Base-by-base conservation (phyloP, 2,329 filamentous ascomycete species). In the Clarireedia hainanense region DNA sequence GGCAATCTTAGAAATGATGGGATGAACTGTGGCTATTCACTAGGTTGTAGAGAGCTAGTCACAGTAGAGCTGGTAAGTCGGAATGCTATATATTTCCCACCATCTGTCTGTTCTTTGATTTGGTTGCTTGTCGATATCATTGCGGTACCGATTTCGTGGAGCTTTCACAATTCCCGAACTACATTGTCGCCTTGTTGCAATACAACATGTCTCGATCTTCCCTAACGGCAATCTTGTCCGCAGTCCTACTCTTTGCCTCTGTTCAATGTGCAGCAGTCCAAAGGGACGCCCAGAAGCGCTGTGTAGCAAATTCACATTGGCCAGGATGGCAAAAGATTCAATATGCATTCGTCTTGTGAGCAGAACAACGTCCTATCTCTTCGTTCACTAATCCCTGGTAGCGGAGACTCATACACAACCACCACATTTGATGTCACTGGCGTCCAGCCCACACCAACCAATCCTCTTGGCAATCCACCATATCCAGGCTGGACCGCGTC, bases 261-360 rank as follows among this genome's bases (percentile, higher is more conserved):
- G 26, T 50, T 2, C 52, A 55, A 14, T 37, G 52, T 17, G 46
- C 36, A 15, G 24, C 46, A 9, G 23, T 55, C 5, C 12, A 10
- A 6, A 37, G 30, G 10, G 24, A 54, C 26, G 10, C 34, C n/a
- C 46, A 49, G 12, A 55, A 50, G 4, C 40, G 39, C 30, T 70
- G 68, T 50, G 34, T 42, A 23, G 60, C 67, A 5, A 68, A 64
- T 17, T 47, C 56, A 3, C 57, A 66, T 45, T 74, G 71, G 70
- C 64, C 66, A 0, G 71, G 69, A 10, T 74, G 69, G 68, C 49
- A 65, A 5, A 63, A 66, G 36, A 65, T 75, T 57, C 73, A 74
- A 60, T 64, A 74, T 58, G 68, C 71, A 2, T 75, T 75, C 56
- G 67, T 72, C 47, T 75, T 75, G 71, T 75, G 55, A 69, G 71